Evolutionary conservation across 306 rosid species (phyloP).

Genomic region (Inga leiocalycina): DNA sequence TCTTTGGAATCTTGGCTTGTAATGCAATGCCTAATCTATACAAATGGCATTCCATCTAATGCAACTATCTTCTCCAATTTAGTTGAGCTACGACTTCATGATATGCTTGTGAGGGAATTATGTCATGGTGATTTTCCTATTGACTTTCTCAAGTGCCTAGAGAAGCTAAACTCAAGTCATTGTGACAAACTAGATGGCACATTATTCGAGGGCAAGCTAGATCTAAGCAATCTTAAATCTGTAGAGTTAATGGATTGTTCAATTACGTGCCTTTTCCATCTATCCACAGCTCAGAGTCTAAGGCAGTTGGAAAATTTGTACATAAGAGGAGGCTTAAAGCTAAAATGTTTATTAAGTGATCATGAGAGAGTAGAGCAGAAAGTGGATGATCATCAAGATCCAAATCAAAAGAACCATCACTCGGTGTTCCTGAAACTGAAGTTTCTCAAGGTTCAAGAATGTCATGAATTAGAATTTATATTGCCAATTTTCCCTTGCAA

Average conservation of each 20-base stretch:
- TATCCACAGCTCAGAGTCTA: neutral
- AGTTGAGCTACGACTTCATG: neutral
- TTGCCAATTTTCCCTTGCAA: conserved; percentile 20
- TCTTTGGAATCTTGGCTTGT: too few species aligned
- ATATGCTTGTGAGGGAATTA: neutral
- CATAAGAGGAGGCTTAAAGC: neutral
- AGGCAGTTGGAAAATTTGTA: neutral
- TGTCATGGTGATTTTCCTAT: neutral
- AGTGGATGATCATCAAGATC: neutral
- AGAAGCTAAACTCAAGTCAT: neutral
- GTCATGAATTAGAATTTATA: conserved; percentile 1
- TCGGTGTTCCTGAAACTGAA: conserved; percentile 32
- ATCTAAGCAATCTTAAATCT: neutral
- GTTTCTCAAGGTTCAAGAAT: neutral
- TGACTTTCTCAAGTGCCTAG: neutral
- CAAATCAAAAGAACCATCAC: neutral
- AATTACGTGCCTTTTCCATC: neutral
- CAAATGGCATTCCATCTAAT: neutral
- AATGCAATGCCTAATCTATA: conserved; percentile 21
- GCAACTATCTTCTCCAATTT: conserved; percentile 8
- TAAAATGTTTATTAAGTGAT: conserved; percentile 2
- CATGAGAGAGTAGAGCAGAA: neutral
- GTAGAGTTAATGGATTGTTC: neutral
- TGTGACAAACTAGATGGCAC: neutral
- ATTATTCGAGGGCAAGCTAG: neutral